Conservation (phyloP, 2,329 filamentous ascomycete species). For the Coniochaeta sp. region DNA sequence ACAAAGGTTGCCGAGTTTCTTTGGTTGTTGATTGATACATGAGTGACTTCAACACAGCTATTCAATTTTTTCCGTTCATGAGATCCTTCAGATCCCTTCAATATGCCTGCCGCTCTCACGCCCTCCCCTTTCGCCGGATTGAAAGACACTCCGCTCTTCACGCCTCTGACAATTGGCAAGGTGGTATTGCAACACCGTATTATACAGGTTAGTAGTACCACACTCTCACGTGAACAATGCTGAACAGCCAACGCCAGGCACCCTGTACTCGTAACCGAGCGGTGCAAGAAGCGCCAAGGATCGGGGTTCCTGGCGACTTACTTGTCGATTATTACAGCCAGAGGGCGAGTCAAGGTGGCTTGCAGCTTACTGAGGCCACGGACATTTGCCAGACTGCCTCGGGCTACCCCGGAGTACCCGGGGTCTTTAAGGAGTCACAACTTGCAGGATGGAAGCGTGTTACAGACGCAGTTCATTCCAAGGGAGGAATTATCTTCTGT, state of each 20-base stretch:
- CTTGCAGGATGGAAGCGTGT: slow-evolving; percentile 52
- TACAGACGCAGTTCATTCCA: slow-evolving; percentile 52
- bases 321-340: too few species aligned
- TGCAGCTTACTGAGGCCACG: slow-evolving; percentile 33
- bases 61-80: background rate
- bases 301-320: too few species aligned
- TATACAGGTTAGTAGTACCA: slow-evolving; percentile 19
- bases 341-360: too few species aligned
- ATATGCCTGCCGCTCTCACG: background rate
- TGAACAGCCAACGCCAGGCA: too few species aligned
- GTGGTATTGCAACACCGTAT: slow-evolving; percentile 26
- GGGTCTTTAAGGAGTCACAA: slow-evolving; percentile 47
- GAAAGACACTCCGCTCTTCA: slow-evolving; percentile 22
- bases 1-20: too few species aligned
- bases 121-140: slow-evolving; percentile 5
- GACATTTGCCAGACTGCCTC: slow-evolving; percentile 25
- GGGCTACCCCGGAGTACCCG: slow-evolving; percentile 40
- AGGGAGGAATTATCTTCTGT: slow-evolving; percentile 49
- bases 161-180: slow-evolving; percentile 24
- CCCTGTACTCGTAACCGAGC: too few species aligned
- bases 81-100: background rate
- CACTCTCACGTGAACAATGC: background rate
- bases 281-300: too few species aligned
- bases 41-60: too few species aligned
- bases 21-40: too few species aligned